Percentiles rank a stretch among this genome's conserved stretches.
These are phyloP conservation scores for Candida berthetii DNA, from an alignment of 805 yeast genomes.

Conservation along the genomic window DNA sequence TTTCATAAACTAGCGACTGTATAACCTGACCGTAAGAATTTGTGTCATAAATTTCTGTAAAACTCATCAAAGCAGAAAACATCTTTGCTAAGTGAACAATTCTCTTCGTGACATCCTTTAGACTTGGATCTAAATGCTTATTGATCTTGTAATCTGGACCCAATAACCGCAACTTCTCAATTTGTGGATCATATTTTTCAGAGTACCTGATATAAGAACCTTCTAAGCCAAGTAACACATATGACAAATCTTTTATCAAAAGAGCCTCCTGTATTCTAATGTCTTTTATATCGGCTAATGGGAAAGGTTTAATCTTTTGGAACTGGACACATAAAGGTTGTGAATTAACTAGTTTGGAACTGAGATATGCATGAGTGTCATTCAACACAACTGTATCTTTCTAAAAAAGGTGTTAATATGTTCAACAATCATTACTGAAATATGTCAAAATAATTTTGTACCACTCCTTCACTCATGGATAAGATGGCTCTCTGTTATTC, in stretches of 20 bases:
- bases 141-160: constrained; percentile 79
- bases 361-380: constrained; percentile 12
- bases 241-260: constrained; percentile 62
- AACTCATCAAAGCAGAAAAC: constrained; percentile 51
- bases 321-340: constrained; percentile 26
- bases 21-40: constrained; percentile 60
- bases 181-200: constrained; percentile 46
- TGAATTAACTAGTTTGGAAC: constrained; percentile 23
- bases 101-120: constrained; percentile 62
- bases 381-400: constrained; percentile 21
- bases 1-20: constrained; percentile 63
- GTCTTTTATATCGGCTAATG: constrained; percentile 40
- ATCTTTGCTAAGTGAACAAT: constrained; percentile 58
- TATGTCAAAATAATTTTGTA: too few relatives aligned
- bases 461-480: too few relatives aligned
- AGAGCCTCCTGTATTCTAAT: constrained; percentile 64
- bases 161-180: constrained; percentile 32
- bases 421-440: too few relatives aligned
- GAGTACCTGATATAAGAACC: constrained; percentile 72
- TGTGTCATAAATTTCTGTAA: constrained; percentile 53
- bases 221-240: constrained; percentile 65
- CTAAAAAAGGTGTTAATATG: background rate
- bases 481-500: too few relatives aligned
- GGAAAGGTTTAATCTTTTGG: constrained; percentile 33
- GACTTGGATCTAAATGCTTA: constrained; percentile 64